Evolutionary conservation across 257 asterid genomes (phyloP).

Genomic region (Asclepias syriaca): DNA sequence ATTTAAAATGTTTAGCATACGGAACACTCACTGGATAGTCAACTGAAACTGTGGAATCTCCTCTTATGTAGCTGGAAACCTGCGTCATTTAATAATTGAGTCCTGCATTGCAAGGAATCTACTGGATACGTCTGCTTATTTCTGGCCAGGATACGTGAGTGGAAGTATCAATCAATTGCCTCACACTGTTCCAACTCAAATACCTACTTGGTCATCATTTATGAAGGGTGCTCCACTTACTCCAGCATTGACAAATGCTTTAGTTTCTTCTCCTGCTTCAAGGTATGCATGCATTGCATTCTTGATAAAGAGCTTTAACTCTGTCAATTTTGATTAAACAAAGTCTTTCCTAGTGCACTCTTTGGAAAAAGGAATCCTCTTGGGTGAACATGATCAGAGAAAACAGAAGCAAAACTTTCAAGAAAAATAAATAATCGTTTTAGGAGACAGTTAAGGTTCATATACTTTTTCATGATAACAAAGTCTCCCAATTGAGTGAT

Average conservation of each 20-base stretch:
- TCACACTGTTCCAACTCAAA: constrained; percentile 57
- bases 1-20: not conserved
- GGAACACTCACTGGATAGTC: not conserved
- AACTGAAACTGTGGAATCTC: not conserved
- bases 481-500: not conserved
- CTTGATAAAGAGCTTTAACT: not conserved
- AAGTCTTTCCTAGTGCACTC: not conserved
- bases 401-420: not conserved
- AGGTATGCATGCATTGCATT: constrained; percentile 47
- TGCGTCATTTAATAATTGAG: constrained; percentile 83
- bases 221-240: constrained; percentile 78
- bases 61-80: constrained; percentile 72
- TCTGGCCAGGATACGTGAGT: constrained; percentile 85
- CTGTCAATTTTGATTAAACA: constrained; percentile 1
- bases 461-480: not conserved
- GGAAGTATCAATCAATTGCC: constrained; percentile 64
- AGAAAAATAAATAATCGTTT: not conserved
- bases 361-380: constrained; percentile 5
- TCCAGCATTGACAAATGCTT: constrained; percentile 57
- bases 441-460: not conserved
- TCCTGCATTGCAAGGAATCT: constrained; percentile 88
- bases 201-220: constrained; percentile 82
- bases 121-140: constrained; percentile 83
- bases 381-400: no score
- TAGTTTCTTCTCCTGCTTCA: constrained; percentile 84